phyloP scores from a whole-genome alignment of 345 rosid genomes.

The Lepidium aucheri region DNA sequence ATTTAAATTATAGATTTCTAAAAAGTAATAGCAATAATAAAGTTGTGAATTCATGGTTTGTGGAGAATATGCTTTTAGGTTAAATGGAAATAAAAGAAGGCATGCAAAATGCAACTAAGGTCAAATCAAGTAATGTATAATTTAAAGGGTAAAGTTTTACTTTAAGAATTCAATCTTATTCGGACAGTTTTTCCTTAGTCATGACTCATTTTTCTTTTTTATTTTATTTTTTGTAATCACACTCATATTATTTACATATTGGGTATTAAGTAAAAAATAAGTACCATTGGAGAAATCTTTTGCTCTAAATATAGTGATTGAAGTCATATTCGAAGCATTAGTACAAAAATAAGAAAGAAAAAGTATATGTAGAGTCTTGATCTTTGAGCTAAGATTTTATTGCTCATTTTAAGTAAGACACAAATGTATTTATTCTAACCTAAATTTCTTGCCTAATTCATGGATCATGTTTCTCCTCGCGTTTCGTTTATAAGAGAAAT shows the following conservation, averaged over 20 bases:
- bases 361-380: not conserved
- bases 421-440: not conserved
- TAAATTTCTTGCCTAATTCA: slow-evolving; percentile 1
- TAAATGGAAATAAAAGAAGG: not conserved
- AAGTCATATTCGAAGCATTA: no score
- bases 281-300: no score
- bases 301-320: no score
- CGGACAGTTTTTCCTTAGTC: no score
- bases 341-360: not conserved
- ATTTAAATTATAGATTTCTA: no score
- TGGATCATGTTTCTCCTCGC: slow-evolving; percentile 11
- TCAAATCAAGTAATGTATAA: slow-evolving; percentile 9
- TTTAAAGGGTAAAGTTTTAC: not conserved
- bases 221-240: not conserved
- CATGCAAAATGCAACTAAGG: not conserved
- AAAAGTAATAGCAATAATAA: not conserved
- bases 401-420: not conserved
- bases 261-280: not conserved
- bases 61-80: not conserved
- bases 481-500: not conserved
- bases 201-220: not conserved
- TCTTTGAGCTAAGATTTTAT: slow-evolving; percentile 3
- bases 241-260: not conserved
- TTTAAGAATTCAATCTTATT: slow-evolving; percentile 6
- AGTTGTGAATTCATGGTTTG: not conserved